These are phyloP conservation scores for Picochlorum sp. DNA, from an alignment of 139 green algal species.

Conservation along the genomic window DNA sequence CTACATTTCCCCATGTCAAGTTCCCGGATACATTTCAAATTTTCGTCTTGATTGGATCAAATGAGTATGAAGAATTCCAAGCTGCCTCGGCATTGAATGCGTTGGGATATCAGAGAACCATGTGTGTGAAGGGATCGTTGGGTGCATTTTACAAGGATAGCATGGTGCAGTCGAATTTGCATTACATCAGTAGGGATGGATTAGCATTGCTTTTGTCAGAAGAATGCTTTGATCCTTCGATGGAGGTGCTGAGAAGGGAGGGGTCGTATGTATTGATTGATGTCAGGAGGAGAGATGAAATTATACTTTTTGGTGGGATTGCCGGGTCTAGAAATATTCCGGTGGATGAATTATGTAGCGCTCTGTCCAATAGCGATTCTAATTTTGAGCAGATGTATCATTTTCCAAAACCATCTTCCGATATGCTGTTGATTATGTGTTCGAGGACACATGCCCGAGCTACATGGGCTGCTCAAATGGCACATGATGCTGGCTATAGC, in stretches of 20 bases:
- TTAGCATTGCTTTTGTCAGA: conserved; percentile 14
- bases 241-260: conserved; percentile 67
- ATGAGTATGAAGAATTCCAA: conserved; percentile 5
- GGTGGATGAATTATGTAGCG: conserved; percentile 4
- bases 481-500: conserved; percentile 31
- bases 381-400: conserved; percentile 40
- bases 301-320: conserved; percentile 63
- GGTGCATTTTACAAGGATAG: neutral
- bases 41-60: conserved; percentile 34
- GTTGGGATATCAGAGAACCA: conserved; percentile 22
- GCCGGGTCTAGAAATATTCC: conserved; percentile 39
- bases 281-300: conserved; percentile 65
- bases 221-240: neutral
- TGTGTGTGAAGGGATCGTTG: conserved; percentile 29
- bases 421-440: conserved; percentile 44
- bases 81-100: conserved; percentile 21
- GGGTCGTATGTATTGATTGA: conserved; percentile 47
- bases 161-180: conserved; percentile 23
- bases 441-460: conserved; percentile 44
- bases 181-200: conserved; percentile 36
- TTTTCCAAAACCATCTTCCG: conserved; percentile 35
- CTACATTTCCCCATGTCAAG: conserved; percentile 18
- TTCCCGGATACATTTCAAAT: conserved; percentile 20
- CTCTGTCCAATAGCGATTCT: neutral
- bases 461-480: conserved; percentile 58